Evolutionary conservation across 768 basidiomycete genomes (phyloP).

Genomic region (Tricholoma sp.): DNA sequence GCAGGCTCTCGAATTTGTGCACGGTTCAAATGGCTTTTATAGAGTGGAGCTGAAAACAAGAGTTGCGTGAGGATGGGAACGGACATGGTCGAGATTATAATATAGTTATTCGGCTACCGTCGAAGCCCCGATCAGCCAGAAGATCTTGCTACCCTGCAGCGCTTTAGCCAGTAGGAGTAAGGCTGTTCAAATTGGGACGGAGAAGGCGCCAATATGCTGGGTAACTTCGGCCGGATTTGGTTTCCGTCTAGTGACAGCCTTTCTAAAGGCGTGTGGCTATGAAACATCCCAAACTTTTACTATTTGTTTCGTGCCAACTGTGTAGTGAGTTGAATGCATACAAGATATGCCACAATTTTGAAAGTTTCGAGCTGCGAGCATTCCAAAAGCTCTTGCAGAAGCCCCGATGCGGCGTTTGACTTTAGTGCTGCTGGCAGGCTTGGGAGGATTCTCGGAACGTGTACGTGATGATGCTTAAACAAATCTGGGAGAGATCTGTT

Average conservation of each 20-base stretch:
- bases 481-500: not conserved
- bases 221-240: constrained; percentile 18
- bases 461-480: not conserved
- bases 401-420: constrained; percentile 28
- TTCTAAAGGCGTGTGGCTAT: constrained; percentile 11
- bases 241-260: constrained; percentile 19
- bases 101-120: constrained; percentile 30
- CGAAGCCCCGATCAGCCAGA: constrained; percentile 21
- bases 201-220: constrained; percentile 18
- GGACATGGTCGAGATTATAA: constrained; percentile 15
- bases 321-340: not conserved
- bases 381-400: not conserved
- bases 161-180: constrained; percentile 29
- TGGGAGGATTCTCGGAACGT: constrained; percentile 6
- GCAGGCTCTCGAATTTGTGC: constrained; percentile 26
- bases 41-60: constrained; percentile 10
- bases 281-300: not conserved
- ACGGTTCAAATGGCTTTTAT: constrained; percentile 16
- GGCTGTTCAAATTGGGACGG: constrained; percentile 26
- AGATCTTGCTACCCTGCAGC: constrained; percentile 27
- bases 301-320: constrained; percentile 1
- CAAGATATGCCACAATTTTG: not conserved
- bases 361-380: no score
- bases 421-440: constrained; percentile 18
- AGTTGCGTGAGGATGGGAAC: constrained; percentile 20